Conservation (phyloP, 306 rosid species). For the Fragaria nilgerrensis region DNA sequence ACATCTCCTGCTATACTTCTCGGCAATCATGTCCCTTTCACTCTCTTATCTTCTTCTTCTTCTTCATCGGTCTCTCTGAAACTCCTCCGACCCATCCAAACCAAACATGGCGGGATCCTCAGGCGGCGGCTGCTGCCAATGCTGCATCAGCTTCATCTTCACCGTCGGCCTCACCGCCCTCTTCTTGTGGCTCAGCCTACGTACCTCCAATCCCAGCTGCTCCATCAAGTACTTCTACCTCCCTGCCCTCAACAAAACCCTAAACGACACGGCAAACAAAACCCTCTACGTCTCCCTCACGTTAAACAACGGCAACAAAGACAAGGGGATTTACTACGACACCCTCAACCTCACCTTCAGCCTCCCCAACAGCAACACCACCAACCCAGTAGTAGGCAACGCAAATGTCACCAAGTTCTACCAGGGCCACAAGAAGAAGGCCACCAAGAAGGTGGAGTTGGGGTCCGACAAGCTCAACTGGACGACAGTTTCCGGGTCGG, state of each 20-base stretch:
- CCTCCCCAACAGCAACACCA: not conserved
- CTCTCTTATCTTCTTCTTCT: not conserved
- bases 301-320: constrained; percentile 61
- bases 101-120: constrained; percentile 28
- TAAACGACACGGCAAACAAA: constrained; percentile 34
- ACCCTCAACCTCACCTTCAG: constrained; percentile 36
- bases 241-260: constrained; percentile 63
- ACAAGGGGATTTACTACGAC: constrained; percentile 69
- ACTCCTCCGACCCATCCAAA: not conserved
- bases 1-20: not conserved
- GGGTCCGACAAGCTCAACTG: constrained; percentile 20
- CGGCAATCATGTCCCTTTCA: not conserved
- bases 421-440: constrained; percentile 77
- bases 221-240: constrained; percentile 46
- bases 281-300: constrained; percentile 32
- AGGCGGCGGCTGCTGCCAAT: constrained; percentile 26
- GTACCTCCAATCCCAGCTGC: constrained; percentile 49
- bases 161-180: constrained; percentile 37
- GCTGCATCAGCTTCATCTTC: constrained; percentile 35
- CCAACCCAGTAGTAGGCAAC: constrained; percentile 24
- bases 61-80: not conserved
- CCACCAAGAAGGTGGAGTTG: constrained; percentile 8
- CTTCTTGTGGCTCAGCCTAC: constrained; percentile 46
- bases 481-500: constrained; percentile 16
- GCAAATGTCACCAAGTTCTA: constrained; percentile 34